These are phyloP conservation scores for Elsinoe necatrix DNA, from an alignment of 2,329 filamentous ascomycete genomes.

Conservation along the genomic window DNA sequence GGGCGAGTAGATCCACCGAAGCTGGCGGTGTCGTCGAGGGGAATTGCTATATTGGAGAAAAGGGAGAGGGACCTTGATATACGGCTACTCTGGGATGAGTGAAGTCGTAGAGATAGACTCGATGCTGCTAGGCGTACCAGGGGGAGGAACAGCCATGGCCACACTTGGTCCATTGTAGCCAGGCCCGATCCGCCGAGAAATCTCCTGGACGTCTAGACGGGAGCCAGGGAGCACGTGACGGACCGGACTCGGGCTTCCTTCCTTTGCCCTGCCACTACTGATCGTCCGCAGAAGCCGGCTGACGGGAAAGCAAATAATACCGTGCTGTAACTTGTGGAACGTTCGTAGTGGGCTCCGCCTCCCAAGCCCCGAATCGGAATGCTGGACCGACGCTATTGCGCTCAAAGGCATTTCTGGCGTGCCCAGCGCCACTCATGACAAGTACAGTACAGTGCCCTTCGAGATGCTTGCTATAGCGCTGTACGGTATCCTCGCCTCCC, in stretches of 20 bases:
- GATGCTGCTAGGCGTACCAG: no score
- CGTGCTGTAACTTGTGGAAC: no score
- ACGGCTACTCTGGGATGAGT: no score
- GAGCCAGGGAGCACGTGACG: no score
- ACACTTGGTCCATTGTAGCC: no score
- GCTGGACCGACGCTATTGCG: neutral
- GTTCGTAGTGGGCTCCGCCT: neutral
- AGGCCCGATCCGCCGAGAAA: neutral
- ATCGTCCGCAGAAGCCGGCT: neutral
- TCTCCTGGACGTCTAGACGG: neutral
- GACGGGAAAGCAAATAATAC: neutral
- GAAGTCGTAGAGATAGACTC: no score
- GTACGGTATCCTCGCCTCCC: neutral
- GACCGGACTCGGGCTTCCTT: neutral
- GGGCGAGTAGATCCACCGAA: neutral
- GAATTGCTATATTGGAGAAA: no score
- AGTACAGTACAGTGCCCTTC: neutral
- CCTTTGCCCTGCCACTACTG: neutral
- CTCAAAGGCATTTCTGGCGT: neutral
- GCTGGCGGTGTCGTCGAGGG: no score
- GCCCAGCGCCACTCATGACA: no score
- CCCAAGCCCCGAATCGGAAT: neutral
- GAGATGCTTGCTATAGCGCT: no score
- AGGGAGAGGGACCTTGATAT: no score
- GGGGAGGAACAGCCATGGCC: no score